Evolutionary conservation across 768 basidiomycete species (phyloP), one percentile per base, ranked within the genome.

Genomic region (Lactarius hatsudake): DNA sequence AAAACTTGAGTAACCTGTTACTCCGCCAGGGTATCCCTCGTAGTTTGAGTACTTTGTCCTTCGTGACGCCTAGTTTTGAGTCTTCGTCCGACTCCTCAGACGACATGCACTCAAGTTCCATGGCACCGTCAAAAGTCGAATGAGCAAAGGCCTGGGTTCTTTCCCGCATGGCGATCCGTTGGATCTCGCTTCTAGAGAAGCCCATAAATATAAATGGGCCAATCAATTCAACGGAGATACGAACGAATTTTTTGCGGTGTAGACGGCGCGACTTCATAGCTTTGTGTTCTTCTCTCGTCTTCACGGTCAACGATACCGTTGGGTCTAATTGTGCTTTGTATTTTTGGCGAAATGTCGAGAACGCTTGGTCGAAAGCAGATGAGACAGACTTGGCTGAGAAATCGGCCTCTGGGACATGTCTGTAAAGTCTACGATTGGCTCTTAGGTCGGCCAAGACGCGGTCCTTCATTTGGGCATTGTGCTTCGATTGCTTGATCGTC

Each of bases 71-170:
- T 36, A 75, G 76, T 40, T 77, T 75, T 42, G 62, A 45, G 17
- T 88, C 88, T 59, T 76, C 77, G 68, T 86, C 85, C 17, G 90
- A 91, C 74, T 92, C 90, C 70, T 92, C 90, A 36, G 87, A 88
- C 32, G 90, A 92, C 87, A 91, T 90, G 75, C 89, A 91, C 57
- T 91, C 90, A 23, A 85, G 68, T 67, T 88, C 86, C 64, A 92
- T 75, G 17, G 90, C 89, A 17, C 85, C 84, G 72, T 91, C 88
- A 72, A 91, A 91, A 17, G 78, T 81, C 30, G 84, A 79, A 74
- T 90, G 86, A 63, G 85, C 82, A 66, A 90, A 87, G 0, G 72
- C 77, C 30, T 76, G 76, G 30, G 85, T 75, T 62, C 81, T 84
- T 70, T 84, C 78, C 28, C 90, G 82, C 32, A 84, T 80, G 32